Evolutionary conservation across 345 rosid genomes (phyloP).

Genomic region (Toxicodendron radicans): DNA sequence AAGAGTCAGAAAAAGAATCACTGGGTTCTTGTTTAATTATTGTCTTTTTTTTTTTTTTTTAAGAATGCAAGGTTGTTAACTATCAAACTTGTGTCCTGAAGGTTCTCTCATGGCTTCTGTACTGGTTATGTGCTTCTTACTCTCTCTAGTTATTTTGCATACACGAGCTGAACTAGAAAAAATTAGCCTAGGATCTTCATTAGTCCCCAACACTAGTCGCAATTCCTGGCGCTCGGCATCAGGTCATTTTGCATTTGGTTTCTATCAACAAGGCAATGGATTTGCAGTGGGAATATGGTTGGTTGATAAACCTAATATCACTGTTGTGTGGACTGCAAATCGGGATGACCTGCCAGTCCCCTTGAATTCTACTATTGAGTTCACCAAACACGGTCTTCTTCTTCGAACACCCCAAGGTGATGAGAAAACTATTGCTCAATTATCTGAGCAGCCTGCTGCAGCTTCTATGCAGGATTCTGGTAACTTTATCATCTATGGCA

Average conservation of each 20-base stretch:
- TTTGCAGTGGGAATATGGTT: conserved; percentile 28
- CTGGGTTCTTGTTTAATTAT: no score
- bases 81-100: no score
- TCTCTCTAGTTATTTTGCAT: not conserved
- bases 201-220: not conserved
- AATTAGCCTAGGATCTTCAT: not conserved
- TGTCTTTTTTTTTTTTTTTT: no score
- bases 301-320: not conserved
- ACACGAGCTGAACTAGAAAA: not conserved
- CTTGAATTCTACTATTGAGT: conserved; percentile 13
- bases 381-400: conserved; percentile 11
- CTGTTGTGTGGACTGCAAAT: conserved; percentile 32
- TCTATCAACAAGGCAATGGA: conserved; percentile 21
- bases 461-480: conserved; percentile 37
- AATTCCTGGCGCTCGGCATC: not conserved
- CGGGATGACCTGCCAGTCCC: conserved; percentile 27
- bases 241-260: conserved; percentile 18
- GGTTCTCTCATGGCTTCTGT: not conserved
- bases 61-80: no score
- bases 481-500: conserved; percentile 23
- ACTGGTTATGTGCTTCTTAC: not conserved
- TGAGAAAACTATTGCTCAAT: not conserved
- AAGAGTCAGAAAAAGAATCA: no score
- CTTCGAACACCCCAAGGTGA: conserved; percentile 12
- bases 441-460: not conserved